A percentile compares a stretch with the other conserved stretches of the same genome.
These are phyloP conservation scores for Nemania sp. DNA, from an alignment of 2,329 filamentous ascomycete species.

Conservation along the genomic window DNA sequence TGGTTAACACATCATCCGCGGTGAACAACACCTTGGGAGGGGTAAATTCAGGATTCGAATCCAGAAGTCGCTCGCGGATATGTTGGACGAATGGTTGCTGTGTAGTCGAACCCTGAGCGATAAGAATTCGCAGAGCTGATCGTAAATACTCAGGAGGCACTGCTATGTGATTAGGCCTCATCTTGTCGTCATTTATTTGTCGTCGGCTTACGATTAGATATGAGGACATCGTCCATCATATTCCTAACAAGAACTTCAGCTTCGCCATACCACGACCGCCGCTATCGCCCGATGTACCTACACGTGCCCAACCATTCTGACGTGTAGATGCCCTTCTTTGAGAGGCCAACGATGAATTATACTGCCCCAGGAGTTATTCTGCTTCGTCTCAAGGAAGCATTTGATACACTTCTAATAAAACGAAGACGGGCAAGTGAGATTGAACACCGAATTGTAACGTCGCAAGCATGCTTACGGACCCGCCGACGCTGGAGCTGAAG, in stretches of 20 bases:
- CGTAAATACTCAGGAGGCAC: slow-evolving; percentile 40
- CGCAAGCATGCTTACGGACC: neutral
- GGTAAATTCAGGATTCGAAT: slow-evolving; percentile 32
- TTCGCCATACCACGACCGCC: neutral
- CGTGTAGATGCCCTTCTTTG: neutral
- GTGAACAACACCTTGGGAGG: slow-evolving; percentile 36
- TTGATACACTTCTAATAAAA: no score
- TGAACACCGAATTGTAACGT: no score
- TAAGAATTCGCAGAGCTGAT: slow-evolving; percentile 41
- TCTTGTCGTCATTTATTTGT: neutral
- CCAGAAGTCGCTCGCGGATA: slow-evolving; percentile 37
- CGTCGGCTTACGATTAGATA: slow-evolving; percentile 41
- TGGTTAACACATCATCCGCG: slow-evolving; percentile 29
- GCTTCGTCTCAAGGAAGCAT: neutral
- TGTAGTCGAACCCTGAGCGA: slow-evolving; percentile 39
- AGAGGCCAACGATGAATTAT: neutral
- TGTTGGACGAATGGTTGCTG: slow-evolving; percentile 43
- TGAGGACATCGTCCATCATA: slow-evolving; percentile 50
- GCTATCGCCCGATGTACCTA: slow-evolving; percentile 19
- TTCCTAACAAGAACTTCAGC: slow-evolving; percentile 34
- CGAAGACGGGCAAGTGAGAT: no score
- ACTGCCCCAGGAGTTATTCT: no score
- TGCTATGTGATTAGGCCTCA: slow-evolving; percentile 32
- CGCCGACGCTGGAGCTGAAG: neutral
- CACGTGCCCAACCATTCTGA: slow-evolving; percentile 37